phyloP scores from a whole-genome alignment of 2,329 filamentous ascomycete species.

The Neofusicoccum sp. region DNA sequence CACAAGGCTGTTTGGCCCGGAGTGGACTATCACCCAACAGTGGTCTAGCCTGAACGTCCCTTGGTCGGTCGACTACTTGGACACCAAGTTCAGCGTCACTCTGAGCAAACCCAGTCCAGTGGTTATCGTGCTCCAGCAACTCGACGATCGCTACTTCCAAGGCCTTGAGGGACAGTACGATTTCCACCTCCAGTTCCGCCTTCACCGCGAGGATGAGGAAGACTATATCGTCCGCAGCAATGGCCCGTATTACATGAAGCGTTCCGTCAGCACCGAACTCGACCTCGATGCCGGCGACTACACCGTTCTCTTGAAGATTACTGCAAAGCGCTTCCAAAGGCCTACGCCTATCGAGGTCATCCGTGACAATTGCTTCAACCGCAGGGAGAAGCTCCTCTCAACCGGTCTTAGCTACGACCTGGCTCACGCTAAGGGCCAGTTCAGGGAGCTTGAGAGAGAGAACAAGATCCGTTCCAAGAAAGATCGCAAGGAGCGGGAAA shows the following conservation, averaged over 20 bases:
- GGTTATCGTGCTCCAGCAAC: conserved; percentile 62
- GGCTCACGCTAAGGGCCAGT: conserved; percentile 65
- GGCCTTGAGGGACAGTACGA: conserved; percentile 54
- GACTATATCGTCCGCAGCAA: conserved; percentile 60
- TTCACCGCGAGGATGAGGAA: conserved; percentile 57
- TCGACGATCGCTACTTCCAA: conserved; percentile 63
- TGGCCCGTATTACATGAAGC: conserved; percentile 62
- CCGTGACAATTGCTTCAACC: conserved; percentile 61
- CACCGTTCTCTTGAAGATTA: conserved; percentile 72
- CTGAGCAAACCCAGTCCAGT: conserved; percentile 55
- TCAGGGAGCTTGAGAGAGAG: conserved; percentile 52
- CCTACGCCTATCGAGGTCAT: conserved; percentile 69
- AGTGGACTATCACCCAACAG: conserved; percentile 63
- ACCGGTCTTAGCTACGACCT: conserved; percentile 71
- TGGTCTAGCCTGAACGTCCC: conserved; percentile 64
- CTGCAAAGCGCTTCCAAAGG: conserved; percentile 52
- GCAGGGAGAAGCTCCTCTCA: conserved; percentile 60
- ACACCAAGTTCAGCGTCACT: conserved; percentile 61
- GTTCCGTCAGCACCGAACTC: conserved; percentile 76
- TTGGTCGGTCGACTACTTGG: conserved; percentile 63
- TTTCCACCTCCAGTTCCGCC: conserved; percentile 60
- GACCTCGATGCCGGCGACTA: conserved; percentile 73
- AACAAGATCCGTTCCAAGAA: conserved; percentile 43
- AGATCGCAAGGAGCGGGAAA: conserved; percentile 39
- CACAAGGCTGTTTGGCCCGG: conserved; percentile 61